These are phyloP conservation scores for Coniochaeta sp. DNA, from an alignment of 2,329 filamentous ascomycete species.

Conservation along the genomic window DNA sequence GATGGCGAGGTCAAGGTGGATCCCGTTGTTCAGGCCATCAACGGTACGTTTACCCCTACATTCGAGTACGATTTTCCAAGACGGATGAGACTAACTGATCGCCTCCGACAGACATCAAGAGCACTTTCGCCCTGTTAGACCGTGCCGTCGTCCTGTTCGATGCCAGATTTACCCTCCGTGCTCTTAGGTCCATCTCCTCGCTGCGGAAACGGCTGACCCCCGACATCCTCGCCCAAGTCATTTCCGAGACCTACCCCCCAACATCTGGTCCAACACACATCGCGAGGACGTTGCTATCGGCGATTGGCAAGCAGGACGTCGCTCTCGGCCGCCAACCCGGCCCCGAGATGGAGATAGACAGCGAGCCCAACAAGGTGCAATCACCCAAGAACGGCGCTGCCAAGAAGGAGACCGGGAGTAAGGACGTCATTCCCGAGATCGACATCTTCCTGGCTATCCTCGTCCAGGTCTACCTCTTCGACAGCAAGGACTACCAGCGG, in stretches of 20 bases:
- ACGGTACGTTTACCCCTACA: constrained; percentile 35
- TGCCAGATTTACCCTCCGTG: constrained; percentile 87
- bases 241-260: constrained; percentile 71
- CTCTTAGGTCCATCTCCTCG: constrained; percentile 89
- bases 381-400: constrained; percentile 39
- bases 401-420: constrained; percentile 53
- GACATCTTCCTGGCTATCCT: constrained; percentile 86
- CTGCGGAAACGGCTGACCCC: constrained; percentile 85
- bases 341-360: constrained; percentile 69
- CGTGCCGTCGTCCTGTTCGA: constrained; percentile 91
- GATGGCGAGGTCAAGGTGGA: constrained; percentile 51
- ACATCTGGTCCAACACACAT: constrained; percentile 53
- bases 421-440: constrained; percentile 78
- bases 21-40: constrained; percentile 50
- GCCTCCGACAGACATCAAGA: constrained; percentile 70
- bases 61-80: no score
- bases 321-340: constrained; percentile 50
- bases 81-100: background rate
- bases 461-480: constrained; percentile 80
- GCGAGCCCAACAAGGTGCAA: constrained; percentile 45
- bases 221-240: constrained; percentile 72
- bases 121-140: constrained; percentile 86
- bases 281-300: constrained; percentile 63
- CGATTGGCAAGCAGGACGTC: constrained; percentile 60
- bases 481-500: constrained; percentile 71